A percentile compares a stretch with the other conserved stretches of the same genome.
Evolutionary conservation across 2,329 filamentous ascomycete genomes (phyloP).

Genomic region (Colletotrichum agaves): DNA sequence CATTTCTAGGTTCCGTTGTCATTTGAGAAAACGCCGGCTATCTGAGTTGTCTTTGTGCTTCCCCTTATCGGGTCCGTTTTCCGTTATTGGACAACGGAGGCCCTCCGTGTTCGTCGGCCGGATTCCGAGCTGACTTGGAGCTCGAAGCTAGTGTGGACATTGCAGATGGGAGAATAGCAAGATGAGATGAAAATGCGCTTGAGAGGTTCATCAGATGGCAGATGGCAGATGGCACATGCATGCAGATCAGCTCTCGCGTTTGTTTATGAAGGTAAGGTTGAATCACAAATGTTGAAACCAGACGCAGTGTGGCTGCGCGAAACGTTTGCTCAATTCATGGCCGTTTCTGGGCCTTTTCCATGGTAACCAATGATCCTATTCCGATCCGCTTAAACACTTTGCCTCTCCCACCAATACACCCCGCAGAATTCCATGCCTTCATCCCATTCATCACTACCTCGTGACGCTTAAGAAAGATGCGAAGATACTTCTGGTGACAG

Average conservation of each 20-base stretch:
- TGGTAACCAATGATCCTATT: not conserved
- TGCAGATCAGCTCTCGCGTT: no score
- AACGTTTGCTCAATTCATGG: constrained; percentile 21
- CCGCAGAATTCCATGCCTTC: not conserved
- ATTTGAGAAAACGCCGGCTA: constrained; percentile 4
- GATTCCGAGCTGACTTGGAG: constrained; percentile 15
- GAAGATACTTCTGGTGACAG: constrained; percentile 62
- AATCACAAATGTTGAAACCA: not conserved
- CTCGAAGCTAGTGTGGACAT: not conserved
- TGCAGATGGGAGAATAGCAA: no score
- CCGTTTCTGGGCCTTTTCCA: constrained; percentile 3
- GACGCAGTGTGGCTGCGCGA: not conserved
- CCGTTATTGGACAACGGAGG: not conserved
- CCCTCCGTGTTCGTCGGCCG: constrained; percentile 1
- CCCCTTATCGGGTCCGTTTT: not conserved
- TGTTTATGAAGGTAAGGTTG: not conserved
- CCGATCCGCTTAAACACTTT: not conserved
- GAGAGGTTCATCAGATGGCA: no score
- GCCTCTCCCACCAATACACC: not conserved
- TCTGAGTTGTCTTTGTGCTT: not conserved
- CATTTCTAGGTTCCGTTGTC: not conserved
- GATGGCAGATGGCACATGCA: no score
- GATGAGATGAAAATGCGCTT: no score
- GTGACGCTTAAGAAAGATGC: constrained; percentile 59
- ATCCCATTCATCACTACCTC: not conserved